Evolutionary conservation across 306 rosid species (phyloP).

Genomic region (Calophaca sinica): DNA sequence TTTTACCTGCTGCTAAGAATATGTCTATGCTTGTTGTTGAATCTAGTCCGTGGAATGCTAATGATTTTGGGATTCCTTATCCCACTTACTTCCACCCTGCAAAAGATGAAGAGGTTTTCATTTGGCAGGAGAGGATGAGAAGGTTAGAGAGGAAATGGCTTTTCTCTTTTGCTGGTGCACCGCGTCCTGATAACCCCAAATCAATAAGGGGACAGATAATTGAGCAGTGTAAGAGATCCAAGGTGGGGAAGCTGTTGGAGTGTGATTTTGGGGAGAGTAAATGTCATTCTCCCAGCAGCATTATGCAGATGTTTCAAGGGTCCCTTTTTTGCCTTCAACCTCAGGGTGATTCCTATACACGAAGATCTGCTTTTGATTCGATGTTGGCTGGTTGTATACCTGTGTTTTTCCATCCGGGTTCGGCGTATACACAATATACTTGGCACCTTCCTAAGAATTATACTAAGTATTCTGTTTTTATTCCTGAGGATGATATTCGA

Average conservation of each 20-base stretch:
- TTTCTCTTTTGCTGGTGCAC: constrained; percentile 96
- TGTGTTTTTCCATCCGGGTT: constrained; percentile 98
- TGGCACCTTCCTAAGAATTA: constrained; percentile 98
- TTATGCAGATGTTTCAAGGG: constrained; percentile 98
- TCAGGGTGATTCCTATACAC: constrained; percentile 94
- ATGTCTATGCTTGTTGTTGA: constrained; percentile 99
- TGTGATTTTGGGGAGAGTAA: constrained; percentile 99
- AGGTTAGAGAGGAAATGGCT: constrained; percentile 71
- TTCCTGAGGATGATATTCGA: constrained; percentile 86
- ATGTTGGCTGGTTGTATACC: constrained; percentile 99
- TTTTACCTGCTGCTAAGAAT: constrained; percentile 91
- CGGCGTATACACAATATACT: constrained; percentile 92
- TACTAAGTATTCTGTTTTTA: constrained; percentile 82
- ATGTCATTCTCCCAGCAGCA: constrained; percentile 95
- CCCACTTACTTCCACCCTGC: constrained; percentile 99
- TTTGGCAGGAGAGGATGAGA: constrained; percentile 71
- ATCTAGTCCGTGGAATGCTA: constrained; percentile 99
- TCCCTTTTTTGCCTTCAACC: constrained; percentile 97
- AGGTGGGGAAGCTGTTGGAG: constrained; percentile 84
- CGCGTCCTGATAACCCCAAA: constrained; percentile 84
- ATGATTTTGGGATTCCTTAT: constrained; percentile 95
- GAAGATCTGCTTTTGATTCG: constrained; percentile 97
- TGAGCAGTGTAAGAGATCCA: constrained; percentile 77
- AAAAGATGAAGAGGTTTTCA: constrained; percentile 77
- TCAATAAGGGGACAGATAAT: constrained; percentile 93